Conservation (phyloP, 75 land plant genomes). For the Cupressus sempervirens region DNA sequence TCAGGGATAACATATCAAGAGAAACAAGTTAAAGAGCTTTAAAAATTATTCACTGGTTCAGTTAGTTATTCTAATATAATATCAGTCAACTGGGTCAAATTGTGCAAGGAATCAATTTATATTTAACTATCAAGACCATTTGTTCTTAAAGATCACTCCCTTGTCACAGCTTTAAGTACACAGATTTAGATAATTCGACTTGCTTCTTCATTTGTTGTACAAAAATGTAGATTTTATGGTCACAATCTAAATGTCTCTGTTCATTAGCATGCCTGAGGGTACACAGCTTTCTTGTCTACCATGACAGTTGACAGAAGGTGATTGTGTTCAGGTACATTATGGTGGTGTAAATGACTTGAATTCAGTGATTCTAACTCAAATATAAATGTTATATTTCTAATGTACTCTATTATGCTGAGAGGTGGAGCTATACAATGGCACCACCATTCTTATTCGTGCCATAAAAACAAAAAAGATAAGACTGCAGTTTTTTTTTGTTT, state of each 20-base stretch:
- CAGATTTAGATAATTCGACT: background rate
- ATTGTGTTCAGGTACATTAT: background rate
- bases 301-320: background rate
- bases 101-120: background rate
- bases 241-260: background rate
- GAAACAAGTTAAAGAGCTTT: background rate
- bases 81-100: background rate
- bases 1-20: background rate
- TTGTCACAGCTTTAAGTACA: background rate
- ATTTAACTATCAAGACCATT: background rate
- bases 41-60: background rate
- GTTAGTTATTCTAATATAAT: too few species aligned
- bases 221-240: background rate
- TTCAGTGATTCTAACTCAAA: background rate
- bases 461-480: too few species aligned
- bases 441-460: too few species aligned
- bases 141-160: background rate
- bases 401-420: background rate
- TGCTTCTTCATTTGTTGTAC: background rate
- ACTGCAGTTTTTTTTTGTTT: too few species aligned
- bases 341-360: background rate
- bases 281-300: background rate
- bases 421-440: too few species aligned
- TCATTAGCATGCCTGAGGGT: background rate
- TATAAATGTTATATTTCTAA: background rate